These are phyloP conservation scores for Calycina herbarum DNA, from an alignment of 2,329 filamentous ascomycete species.

Conservation along the genomic window DNA sequence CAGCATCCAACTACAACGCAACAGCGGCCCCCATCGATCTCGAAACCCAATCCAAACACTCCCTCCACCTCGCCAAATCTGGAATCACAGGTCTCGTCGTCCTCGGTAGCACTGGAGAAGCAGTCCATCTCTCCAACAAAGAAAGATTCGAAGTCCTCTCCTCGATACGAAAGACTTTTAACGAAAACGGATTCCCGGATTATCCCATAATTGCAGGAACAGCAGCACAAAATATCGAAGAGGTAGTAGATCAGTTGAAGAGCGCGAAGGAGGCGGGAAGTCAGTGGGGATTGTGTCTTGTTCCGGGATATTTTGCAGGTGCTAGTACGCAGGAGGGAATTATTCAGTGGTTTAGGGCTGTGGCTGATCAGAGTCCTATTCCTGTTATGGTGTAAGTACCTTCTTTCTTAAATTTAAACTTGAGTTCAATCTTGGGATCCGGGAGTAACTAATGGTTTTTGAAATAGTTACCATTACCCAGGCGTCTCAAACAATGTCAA, in stretches of 20 bases:
- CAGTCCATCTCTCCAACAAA: conserved; percentile 56
- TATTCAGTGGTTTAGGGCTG: conserved; percentile 58
- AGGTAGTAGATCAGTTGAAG: conserved; percentile 52
- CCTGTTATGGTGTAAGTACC: conserved; percentile 56
- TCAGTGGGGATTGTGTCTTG: conserved; percentile 62
- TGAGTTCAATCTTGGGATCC: not conserved
- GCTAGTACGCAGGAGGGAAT: conserved; percentile 59
- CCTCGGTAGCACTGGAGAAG: conserved; percentile 63
- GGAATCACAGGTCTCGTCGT: conserved; percentile 62
- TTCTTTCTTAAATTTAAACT: not conserved
- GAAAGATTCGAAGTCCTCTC: conserved; percentile 57
- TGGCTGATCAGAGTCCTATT: conserved; percentile 60
- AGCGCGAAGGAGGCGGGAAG: conserved; percentile 56
- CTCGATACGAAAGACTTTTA: conserved; percentile 53
- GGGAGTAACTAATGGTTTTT: not conserved
- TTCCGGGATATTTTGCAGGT: conserved; percentile 64
- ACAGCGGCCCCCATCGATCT: conserved; percentile 48
- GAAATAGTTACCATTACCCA: conserved; percentile 53
- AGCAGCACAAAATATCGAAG: conserved; percentile 56
- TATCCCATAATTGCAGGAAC: conserved; percentile 62
- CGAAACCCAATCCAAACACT: conserved; percentile 57
- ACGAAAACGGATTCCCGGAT: conserved; percentile 55
- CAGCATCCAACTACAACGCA: conserved; percentile 30
- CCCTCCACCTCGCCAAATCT: conserved; percentile 57
- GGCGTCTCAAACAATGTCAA: conserved; percentile 66